Evolutionary conservation across 2,329 filamentous ascomycete species (phyloP).

Genomic region (Stachybotrys chartarum): DNA sequence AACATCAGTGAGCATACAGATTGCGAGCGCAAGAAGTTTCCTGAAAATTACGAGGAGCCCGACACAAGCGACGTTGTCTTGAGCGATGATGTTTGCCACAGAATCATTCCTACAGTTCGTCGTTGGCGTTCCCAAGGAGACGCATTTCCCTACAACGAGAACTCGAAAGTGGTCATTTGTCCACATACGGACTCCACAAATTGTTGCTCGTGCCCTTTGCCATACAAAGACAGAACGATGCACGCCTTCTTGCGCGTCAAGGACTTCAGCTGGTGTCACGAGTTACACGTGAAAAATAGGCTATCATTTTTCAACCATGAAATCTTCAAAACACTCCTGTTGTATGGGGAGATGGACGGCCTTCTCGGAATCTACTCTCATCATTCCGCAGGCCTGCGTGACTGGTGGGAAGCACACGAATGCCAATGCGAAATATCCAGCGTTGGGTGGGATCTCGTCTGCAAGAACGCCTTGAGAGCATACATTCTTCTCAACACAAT

Average conservation of each 20-base stretch:
- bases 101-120: not conserved
- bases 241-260: constrained; percentile 9
- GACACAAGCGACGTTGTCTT: not conserved
- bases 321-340: constrained; percentile 14
- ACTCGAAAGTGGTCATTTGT: not conserved
- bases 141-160: not conserved
- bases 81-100: not conserved
- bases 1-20: constrained; percentile 4
- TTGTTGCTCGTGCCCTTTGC: constrained; percentile 5
- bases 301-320: constrained; percentile 11
- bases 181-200: not conserved
- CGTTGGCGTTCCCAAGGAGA: not conserved
- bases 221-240: constrained; percentile 8
- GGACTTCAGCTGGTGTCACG: constrained; percentile 5
- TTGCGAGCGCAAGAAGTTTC: constrained; percentile 2
- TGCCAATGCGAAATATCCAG: constrained; percentile 3
- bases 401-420: constrained; percentile 5
- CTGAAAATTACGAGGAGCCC: not conserved
- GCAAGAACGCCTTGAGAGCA: constrained; percentile 6
- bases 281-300: constrained; percentile 6
- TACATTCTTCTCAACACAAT: constrained; percentile 15
- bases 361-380: constrained; percentile 10
- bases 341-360: constrained; percentile 14
- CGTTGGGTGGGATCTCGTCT: constrained; percentile 11
- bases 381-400: constrained; percentile 2